These are phyloP conservation scores for Iris pallida DNA, from an alignment of 116 monocot species.

Conservation along the genomic window DNA sequence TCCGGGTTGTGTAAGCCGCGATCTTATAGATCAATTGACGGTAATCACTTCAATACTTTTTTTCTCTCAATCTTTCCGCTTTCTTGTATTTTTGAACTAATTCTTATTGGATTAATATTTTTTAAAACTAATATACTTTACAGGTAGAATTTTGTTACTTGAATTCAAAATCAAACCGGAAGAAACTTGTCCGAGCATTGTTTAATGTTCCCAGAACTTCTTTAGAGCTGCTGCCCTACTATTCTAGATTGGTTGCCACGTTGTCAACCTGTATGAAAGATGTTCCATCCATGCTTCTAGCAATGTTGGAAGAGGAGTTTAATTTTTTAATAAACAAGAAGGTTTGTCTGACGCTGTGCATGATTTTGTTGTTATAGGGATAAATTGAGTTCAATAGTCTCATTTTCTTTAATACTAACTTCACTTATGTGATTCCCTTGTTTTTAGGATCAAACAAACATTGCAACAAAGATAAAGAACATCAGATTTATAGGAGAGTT, in stretches of 20 bases:
- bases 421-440: background rate
- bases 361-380: constrained; percentile 1
- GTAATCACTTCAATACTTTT: constrained; percentile 34
- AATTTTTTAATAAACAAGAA: constrained; percentile 96
- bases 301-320: constrained; percentile 91
- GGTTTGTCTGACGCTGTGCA: constrained; percentile 32
- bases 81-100: background rate
- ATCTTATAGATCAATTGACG: constrained; percentile 94
- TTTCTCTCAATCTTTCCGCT: background rate
- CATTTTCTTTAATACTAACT: background rate
- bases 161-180: constrained; percentile 89
- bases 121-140: constrained; percentile 2
- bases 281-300: constrained; percentile 70
- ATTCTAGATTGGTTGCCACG: constrained; percentile 95
- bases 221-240: constrained; percentile 85
- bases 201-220: constrained; percentile 95
- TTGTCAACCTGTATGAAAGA: constrained; percentile 98
- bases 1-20: constrained; percentile 93
- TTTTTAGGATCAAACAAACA: constrained; percentile 94
- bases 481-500: constrained; percentile 98
- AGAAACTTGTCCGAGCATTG: constrained; percentile 77
- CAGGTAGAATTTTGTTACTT: constrained; percentile 98
- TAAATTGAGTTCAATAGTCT: background rate
- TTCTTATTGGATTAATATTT: background rate
- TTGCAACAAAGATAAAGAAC: constrained; percentile 98